Evolutionary conservation across 805 yeast species (phyloP).

Genomic region (Kazachstania viticola): DNA sequence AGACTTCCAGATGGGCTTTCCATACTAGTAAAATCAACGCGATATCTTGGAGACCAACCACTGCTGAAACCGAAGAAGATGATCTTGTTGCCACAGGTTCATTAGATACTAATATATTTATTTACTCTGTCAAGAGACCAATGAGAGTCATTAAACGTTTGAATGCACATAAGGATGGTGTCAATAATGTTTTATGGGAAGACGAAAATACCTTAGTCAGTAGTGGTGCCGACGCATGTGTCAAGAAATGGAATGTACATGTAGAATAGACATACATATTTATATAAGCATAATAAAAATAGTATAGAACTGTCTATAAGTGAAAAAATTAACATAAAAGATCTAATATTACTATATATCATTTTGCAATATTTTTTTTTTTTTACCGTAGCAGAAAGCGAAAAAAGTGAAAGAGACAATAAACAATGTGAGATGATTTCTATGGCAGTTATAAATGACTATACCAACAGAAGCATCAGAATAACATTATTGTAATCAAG

Average conservation of each 20-base stretch:
- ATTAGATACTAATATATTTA: conserved; percentile 66
- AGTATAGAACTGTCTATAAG: no score
- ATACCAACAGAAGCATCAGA: no score
- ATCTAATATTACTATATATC: no score
- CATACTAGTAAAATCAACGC: conserved; percentile 74
- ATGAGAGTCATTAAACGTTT: conserved; percentile 59
- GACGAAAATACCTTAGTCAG: conserved; percentile 39
- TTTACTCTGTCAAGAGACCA: conserved; percentile 74
- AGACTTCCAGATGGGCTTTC: conserved; percentile 91
- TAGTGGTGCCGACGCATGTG: conserved; percentile 71
- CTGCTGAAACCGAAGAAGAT: conserved; percentile 44
- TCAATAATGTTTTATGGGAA: conserved; percentile 64
- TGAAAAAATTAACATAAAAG: no score
- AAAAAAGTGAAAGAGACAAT: no score
- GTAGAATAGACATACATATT: conserved; percentile 5
- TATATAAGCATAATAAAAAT: no score
- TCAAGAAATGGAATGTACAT: conserved; percentile 55
- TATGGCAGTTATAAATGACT: no score
- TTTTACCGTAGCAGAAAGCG: no score
- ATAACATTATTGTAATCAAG: no score
- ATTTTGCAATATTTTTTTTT: no score
- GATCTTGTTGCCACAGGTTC: conserved; percentile 70
- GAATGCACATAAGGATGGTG: conserved; percentile 86
- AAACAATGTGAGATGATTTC: no score
- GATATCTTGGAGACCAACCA: conserved; percentile 52